Evolutionary conservation across 1,284 basidiomycete genomes (phyloP), one percentile per base, ranked within the genome.

Genomic region (Sanghuangporus weigelae): DNA sequence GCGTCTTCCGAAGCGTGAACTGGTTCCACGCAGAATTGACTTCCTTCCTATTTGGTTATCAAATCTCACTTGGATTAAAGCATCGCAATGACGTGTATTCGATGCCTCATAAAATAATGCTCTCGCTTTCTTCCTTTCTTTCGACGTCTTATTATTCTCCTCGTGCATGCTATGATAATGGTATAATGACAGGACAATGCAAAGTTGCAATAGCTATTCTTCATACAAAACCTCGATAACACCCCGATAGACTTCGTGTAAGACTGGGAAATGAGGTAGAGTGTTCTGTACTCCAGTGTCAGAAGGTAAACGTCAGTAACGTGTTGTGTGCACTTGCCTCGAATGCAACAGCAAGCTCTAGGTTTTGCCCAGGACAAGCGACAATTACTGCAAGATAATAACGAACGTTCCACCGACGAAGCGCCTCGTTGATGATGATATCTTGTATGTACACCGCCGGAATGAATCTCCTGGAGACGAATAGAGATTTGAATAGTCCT

Each of bases 351-450:
- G 79, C 74, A 1, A 84, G 67, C 3, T 71, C 69, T 36, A 77
- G 68, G 0, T 71, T 63, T 31, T 71, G 74, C 23, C 71, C 66
- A 39, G 65, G 67, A 14, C 73, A 70, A 11, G 73, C 69, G 19
- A 75, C 74, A 23, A 90, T 70, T 16, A 79, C 79, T 3, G 80
- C 84, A 10, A 91, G 74, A 70, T 90, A 91, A 69, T 84, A 89
- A 14, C 83, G 80, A 16, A 91, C 79, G 69, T 87, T 77, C 89
- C 89, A 92, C 59, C 87, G 75, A 8, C 74, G 78, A 16, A 92
- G 73, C 2, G 84, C 90, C 71, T 92, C 90, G 68, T 91, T 88
- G 60, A 92, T 86, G 40, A 91, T 69, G 42, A 89, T 77, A 66
- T 90, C 87, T 55, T 81, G 77, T 35, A 92, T 73, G 2, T 72